Percentiles rank a stretch among this genome's conserved stretches.
Conservation (phyloP, 2,329 filamentous ascomycete genomes). For the Polychaeton citri region DNA sequence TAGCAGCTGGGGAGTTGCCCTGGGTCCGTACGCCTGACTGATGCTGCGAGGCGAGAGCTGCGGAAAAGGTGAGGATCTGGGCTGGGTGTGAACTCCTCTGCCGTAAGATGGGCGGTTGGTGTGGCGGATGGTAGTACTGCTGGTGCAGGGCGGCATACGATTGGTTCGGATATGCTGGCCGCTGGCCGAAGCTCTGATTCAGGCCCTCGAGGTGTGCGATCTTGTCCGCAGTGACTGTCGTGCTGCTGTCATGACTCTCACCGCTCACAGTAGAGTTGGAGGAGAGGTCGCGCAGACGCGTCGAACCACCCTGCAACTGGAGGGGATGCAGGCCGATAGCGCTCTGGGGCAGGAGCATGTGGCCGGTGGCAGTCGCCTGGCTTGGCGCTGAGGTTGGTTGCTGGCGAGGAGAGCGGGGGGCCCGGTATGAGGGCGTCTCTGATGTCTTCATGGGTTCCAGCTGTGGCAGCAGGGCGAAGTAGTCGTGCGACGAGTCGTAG, state of each 20-base stretch:
- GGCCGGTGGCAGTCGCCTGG: slow-evolving; percentile 10
- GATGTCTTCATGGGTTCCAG: neutral
- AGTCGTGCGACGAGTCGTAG: neutral
- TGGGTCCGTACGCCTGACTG: slow-evolving; percentile 27
- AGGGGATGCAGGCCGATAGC: slow-evolving; percentile 2
- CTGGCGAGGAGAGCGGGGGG: neutral
- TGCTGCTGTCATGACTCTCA: slow-evolving; percentile 25
- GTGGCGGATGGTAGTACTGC: slow-evolving; percentile 28
- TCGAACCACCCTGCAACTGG: slow-evolving; percentile 9
- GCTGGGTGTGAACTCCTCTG: slow-evolving; percentile 29
- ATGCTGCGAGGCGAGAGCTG: slow-evolving; percentile 28
- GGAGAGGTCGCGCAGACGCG: slow-evolving; percentile 30
- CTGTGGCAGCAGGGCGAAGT: neutral
- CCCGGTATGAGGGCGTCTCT: neutral
- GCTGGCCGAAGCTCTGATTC: slow-evolving; percentile 9
- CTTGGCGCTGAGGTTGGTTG: slow-evolving; percentile 1
- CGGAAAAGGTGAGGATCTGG: slow-evolving; percentile 26
- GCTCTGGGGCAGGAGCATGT: slow-evolving; percentile 7
- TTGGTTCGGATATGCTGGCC: slow-evolving; percentile 35
- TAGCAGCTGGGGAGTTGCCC: slow-evolving; percentile 33
- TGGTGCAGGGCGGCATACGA: slow-evolving; percentile 35
- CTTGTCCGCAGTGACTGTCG: slow-evolving; percentile 18
- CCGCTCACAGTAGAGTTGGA: slow-evolving; percentile 29
- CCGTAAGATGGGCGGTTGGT: slow-evolving; percentile 25
- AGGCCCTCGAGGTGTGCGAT: slow-evolving; percentile 3